Base-by-base conservation (phyloP, 2,329 filamentous ascomycete genomes). In the Myriosclerotinia scirpicola region DNA sequence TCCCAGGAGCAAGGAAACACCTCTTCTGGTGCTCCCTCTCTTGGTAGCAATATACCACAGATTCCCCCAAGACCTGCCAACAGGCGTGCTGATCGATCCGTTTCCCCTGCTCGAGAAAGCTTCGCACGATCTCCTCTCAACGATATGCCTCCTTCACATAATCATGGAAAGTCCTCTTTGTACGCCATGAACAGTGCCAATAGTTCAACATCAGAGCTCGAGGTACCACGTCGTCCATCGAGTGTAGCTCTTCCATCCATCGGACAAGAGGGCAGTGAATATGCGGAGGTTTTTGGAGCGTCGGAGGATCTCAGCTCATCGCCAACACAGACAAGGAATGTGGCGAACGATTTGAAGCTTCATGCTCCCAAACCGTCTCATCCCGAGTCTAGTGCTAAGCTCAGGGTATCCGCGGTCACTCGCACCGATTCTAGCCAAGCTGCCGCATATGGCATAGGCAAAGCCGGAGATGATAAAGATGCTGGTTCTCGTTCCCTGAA, bases 181-280 rank as follows among this genome's bases (percentile, higher is more conserved):
- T 77, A 70, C 77, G 75, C 61, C 80, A 84, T 54, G 78, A 68
- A 64, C 42, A 71, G 64, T 67, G 71, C 67, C 60, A 71, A 71
- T 62, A 79, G 50, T 77, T 83, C 70, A 79, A 67, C 64, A 42
- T 54, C 73, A 11, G 78, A 83, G 70, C 76, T 82, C 38, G 58
- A 61, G 7, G 15, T 61, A n/a, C 79, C 81, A 22, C 74, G 84
- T 53, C 90, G 92, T 61, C 87, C 90, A 46, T 85, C 87, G 59
- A 96, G 91, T 75, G 91, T 97, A 66, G 85, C 66, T 34, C 85
- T 97, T 76, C 94, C 94, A 20, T 90, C 90, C 0, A 84, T 97
- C 65, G 94, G 94, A 67, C 89, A 97, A 76, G 94, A 97, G 80
- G 94, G 94, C 69, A 87, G 84, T 72, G 94, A 97, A 80, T 97